Conservation (phyloP, 257 asterid species). For the Cinchona pubescens region DNA sequence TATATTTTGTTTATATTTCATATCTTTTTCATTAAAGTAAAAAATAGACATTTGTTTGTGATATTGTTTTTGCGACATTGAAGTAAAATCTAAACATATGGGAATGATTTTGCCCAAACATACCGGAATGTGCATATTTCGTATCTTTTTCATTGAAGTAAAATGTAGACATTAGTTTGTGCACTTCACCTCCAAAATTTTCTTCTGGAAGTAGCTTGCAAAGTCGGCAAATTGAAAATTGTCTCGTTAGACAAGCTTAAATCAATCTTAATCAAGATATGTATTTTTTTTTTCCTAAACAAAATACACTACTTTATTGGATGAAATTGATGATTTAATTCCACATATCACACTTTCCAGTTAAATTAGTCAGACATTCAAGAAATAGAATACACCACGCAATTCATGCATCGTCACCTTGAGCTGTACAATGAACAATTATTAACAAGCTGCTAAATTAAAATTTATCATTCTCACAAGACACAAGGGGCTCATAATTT, state of each 20-base stretch:
- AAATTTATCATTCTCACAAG: constrained; percentile 18
- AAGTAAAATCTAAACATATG: too few relatives aligned
- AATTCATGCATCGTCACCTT: neutral
- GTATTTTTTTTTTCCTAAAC: neutral
- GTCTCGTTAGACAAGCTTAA: neutral
- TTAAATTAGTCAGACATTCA: neutral
- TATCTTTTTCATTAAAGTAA: constrained; percentile 1
- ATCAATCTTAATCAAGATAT: neutral
- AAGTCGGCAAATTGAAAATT: neutral
- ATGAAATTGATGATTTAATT: neutral
- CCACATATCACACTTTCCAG: neutral
- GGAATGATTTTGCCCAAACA: too few relatives aligned
- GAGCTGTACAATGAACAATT: neutral
- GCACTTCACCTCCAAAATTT: constrained; percentile 5
- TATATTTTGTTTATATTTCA: constrained; percentile 5
- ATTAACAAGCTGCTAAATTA: neutral
- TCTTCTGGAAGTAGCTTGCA: neutral
- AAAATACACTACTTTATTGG: neutral
- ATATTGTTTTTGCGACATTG: too few relatives aligned
- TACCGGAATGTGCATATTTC: neutral
- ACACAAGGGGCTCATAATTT: neutral
- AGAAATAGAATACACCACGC: neutral
- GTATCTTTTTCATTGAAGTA: constrained; percentile 4
- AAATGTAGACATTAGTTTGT: neutral
- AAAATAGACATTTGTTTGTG: neutral